These are phyloP conservation scores for Pythium brachiatum DNA, from an alignment of 352 stramenopile genomes.

Conservation along the genomic window DNA sequence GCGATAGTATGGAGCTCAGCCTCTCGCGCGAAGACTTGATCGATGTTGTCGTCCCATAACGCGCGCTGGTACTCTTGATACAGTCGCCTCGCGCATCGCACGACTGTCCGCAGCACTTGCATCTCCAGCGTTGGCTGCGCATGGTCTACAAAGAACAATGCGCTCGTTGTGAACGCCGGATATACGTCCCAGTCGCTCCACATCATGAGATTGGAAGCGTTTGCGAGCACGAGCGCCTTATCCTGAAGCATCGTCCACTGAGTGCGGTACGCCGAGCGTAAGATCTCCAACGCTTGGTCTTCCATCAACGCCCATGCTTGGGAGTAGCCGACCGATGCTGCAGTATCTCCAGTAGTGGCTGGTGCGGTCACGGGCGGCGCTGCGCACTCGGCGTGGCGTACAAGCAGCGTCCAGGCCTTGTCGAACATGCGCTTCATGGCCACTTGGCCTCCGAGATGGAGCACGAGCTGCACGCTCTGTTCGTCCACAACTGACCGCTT, in stretches of 20 bases:
- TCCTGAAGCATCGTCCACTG: conserved; percentile 57
- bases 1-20: conserved; percentile 27
- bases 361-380: conserved; percentile 10
- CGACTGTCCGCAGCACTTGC: conserved; percentile 69
- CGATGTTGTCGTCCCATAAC: conserved; percentile 72
- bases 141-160: conserved; percentile 57
- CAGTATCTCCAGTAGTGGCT: not conserved
- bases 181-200: conserved; percentile 79
- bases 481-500: conserved; percentile 30
- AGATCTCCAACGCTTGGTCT: conserved; percentile 38
- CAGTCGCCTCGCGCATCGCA: conserved; percentile 52
- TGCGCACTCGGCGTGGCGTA: conserved; percentile 42
- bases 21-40: conserved; percentile 37
- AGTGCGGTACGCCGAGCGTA: conserved; percentile 64
- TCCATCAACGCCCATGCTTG: conserved; percentile 48
- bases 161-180: conserved; percentile 49
- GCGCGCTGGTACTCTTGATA: conserved; percentile 81
- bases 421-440: conserved; percentile 68
- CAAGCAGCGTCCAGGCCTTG: conserved; percentile 53
- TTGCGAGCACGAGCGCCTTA: conserved; percentile 53
- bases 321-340: conserved; percentile 4
- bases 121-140: conserved; percentile 68
- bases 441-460: conserved; percentile 76
- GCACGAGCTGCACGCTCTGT: conserved; percentile 34
- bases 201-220: conserved; percentile 79